Base-by-base conservation (phyloP, 352 stramenopile genomes). In the Phytophthora meadii region DNA sequence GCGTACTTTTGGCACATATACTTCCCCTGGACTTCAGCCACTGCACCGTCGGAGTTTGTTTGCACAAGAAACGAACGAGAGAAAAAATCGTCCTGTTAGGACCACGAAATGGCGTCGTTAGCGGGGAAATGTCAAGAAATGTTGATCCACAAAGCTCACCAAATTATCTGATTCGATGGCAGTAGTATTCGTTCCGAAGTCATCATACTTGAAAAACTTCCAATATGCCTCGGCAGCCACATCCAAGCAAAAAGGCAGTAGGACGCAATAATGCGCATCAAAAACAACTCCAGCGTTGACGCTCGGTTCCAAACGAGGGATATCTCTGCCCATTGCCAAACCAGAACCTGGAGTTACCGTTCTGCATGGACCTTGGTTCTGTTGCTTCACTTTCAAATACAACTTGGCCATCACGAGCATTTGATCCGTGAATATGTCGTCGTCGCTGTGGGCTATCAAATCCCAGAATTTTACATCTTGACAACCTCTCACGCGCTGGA, bases 361-460 rank as follows among this genome's bases (percentile, higher is more conserved):
- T 11, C 12, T 40, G 15, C 17, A n/a, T 17, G 48, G 30, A 17
- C 24, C 28, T 9, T 58, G 27, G 14, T 15, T 17, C 22, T 34
- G 39, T 24, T 49, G 12, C 8, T 46, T 28, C 10, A 37, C 25
- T 39, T 52, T 11, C 37, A 65, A 27, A 25, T 25, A 24, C 37
- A 52, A 15, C 3, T 12, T 46, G 2, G 47, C 37, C 7, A 65
- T 28, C 11, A 28, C 6, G n/a, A 34, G 4, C 28, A 65, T n/a
- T 30, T 58, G 56, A 8, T 65, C 30, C 9, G 56, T 14, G 15
- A 56, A 57, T 25, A 65, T n/a, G 15, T 47, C 47, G 6, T 51
- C 37, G 39, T 58, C 56, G 1, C 11, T 9, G 36, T 44, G 8
- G 3, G 8, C 19, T 15, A 15, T 3, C 12, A 65, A 47, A 7